Percentiles rank a stretch among this genome's conserved stretches.
These are phyloP conservation scores for Prosopis cineraria DNA, from an alignment of 306 rosid species.

Conservation along the genomic window DNA sequence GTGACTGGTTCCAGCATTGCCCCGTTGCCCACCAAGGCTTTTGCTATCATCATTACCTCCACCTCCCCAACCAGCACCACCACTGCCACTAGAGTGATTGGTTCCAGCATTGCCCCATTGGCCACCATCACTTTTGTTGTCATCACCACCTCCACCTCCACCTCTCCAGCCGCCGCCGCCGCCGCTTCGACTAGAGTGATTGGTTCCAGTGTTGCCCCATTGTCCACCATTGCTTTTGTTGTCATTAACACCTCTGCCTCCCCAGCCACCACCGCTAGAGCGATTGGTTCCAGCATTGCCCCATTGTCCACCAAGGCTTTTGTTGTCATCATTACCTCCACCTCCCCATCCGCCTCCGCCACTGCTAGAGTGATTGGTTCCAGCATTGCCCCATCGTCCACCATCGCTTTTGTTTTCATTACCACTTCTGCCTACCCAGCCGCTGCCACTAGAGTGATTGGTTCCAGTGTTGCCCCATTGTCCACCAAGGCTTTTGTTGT, in stretches of 20 bases:
- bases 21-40: too few relatives aligned
- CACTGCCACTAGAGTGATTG: not conserved
- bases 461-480: constrained; percentile 11
- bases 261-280: constrained; percentile 12
- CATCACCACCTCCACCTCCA: constrained; percentile 7
- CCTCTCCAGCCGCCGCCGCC: not conserved
- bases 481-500: not conserved
- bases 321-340: too few relatives aligned
- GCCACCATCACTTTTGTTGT: not conserved
- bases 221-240: too few relatives aligned
- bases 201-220: too few relatives aligned
- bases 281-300: too few relatives aligned
- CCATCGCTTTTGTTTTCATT: not conserved
- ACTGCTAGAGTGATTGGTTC: not conserved
- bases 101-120: constrained; percentile 12
- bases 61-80: not conserved
- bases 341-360: not conserved
- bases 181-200: too few relatives aligned
- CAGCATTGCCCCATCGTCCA: constrained; percentile 10
- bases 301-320: too few relatives aligned
- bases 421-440: not conserved
- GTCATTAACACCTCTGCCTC: too few relatives aligned
- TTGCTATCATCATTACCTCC: not conserved
- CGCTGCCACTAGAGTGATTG: not conserved
- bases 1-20: too few relatives aligned